Conservation (phyloP, 805 yeast genomes). For the Saccharomycopsis oosterbeekiorum region DNA sequence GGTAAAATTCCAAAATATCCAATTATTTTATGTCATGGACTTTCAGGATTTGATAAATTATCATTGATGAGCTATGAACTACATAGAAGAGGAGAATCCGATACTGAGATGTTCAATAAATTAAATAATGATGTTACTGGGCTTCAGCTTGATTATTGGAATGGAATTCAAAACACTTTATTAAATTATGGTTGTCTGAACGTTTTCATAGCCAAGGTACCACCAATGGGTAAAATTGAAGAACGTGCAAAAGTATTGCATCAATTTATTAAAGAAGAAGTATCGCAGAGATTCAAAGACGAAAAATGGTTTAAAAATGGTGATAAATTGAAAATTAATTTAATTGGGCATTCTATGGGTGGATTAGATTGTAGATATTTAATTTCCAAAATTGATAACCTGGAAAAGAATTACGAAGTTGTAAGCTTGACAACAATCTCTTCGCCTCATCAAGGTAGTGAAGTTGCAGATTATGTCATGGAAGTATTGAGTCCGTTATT, state of each 20-base stretch:
- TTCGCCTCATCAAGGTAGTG: slow-evolving; percentile 85
- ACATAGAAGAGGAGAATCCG: slow-evolving; percentile 19
- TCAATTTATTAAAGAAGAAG: slow-evolving; percentile 31
- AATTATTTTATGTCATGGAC: slow-evolving; percentile 76
- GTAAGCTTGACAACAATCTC: slow-evolving; percentile 74
- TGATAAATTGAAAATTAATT: slow-evolving; percentile 43
- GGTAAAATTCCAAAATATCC: slow-evolving; percentile 56
- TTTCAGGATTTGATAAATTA: slow-evolving; percentile 66
- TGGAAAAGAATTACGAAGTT: slow-evolving; percentile 41
- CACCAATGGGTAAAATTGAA: slow-evolving; percentile 70
- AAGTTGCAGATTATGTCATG: slow-evolving; percentile 63
- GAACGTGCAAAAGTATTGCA: slow-evolving; percentile 55
- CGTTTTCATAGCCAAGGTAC: slow-evolving; percentile 67
- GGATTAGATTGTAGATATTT: slow-evolving; percentile 78
- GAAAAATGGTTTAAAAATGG: slow-evolving; percentile 5
- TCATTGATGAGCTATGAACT: slow-evolving; percentile 27
- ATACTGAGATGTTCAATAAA: slow-evolving; percentile 17
- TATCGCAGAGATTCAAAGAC: slow-evolving; percentile 4
- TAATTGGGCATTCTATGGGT: slow-evolving; percentile 91
- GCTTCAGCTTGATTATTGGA: slow-evolving; percentile 62
- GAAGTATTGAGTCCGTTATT: slow-evolving; percentile 21
- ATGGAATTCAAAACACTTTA: slow-evolving; percentile 59
- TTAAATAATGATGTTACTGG: slow-evolving; percentile 24
- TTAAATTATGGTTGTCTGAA: slow-evolving; percentile 47
- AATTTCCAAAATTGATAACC: slow-evolving; percentile 42